Base-by-base conservation (phyloP, 495 filamentous ascomycete species). In the Penicillium waksmanii region DNA sequence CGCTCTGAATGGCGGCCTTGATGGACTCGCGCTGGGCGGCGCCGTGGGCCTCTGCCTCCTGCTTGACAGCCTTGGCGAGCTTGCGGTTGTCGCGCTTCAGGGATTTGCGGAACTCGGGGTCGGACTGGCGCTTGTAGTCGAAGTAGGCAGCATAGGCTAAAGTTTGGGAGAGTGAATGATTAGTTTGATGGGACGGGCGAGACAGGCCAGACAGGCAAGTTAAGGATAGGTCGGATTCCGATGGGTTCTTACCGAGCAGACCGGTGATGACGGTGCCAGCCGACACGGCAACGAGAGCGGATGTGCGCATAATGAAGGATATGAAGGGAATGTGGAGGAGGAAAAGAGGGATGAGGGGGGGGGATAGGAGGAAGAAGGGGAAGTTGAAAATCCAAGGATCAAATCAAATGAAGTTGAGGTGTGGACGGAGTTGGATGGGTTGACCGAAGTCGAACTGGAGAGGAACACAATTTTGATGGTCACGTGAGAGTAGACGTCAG, bases 111-210 rank as follows among this genome's bases (percentile, higher is more conserved):
- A 97, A 98, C 21, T 90, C 86, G 58, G 91, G 85, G 68, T 96
- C 87, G 70, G 85, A 88, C 65, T 95, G 90, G 65, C 95, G 86
- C 73, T 89, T 88, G 79, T 97, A 87, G 79, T 98, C 95, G 69
- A 98, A 98, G 82, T 96, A 98, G 57, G 91, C 76, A 56, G 92
- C 96, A 70, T 98, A 88, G 68, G 83, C 84, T 85, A 9, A 15
- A 42, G 56, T 8, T 18, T 31, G 33, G n/a, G 47, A 52, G 48
- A 47, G 43, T 4, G 13, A 34, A 52, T 50, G 17, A 52, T 36
- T 51, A 51, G 15, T 3, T 51, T 34, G 34, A 35, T 44, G 35
- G 12, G 51, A 17, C 6, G 13, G 17, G 42, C 42, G 31, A 50
- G 56, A 27, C 23, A 2, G 23, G 3, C 23, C 2, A 23, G 23